Conservation (phyloP, 805 yeast genomes). For the Isabelozyma pseudorhagii region DNA sequence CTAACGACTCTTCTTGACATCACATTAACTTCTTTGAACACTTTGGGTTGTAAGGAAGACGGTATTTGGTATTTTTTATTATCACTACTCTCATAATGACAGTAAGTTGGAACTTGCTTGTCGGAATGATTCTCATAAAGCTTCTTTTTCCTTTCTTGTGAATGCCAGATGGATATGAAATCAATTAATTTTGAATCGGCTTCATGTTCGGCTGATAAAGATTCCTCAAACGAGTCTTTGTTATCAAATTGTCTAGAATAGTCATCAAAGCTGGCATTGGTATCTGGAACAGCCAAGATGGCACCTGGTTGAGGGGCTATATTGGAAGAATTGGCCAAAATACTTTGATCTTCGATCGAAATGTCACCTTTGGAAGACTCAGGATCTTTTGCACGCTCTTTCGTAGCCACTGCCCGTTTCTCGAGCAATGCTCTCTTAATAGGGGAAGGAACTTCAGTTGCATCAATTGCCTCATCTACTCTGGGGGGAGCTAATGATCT, state of each 20-base stretch:
- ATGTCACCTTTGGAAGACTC: neutral
- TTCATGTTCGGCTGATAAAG: conserved; percentile 41
- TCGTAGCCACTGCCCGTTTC: neutral
- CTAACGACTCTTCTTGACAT: conserved; percentile 41
- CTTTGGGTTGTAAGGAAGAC: conserved; percentile 21
- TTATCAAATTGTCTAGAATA: conserved; percentile 22
- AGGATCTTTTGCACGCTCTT: conserved; percentile 1
- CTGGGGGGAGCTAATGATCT: conserved; percentile 17
- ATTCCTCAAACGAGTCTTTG: conserved; percentile 28
- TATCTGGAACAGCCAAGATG: conserved; percentile 36
- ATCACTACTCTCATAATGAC: conserved; percentile 1
- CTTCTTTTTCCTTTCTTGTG: conserved; percentile 26
- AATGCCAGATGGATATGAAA: conserved; percentile 42
- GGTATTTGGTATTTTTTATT: conserved; percentile 26
- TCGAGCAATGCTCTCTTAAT: neutral
- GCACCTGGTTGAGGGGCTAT: conserved; percentile 32
- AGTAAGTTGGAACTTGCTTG: conserved; percentile 8
- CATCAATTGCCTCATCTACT: conserved; percentile 15
- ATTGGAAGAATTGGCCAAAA: conserved; percentile 44
- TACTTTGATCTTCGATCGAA: conserved; percentile 15
- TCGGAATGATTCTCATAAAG: neutral
- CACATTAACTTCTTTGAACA: conserved; percentile 40
- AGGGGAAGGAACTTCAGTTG: conserved; percentile 12
- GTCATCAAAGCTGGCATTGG: conserved; percentile 40
- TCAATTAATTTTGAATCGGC: conserved; percentile 21